Evolutionary conservation across 2,329 filamentous ascomycete genomes (phyloP), one percentile per base, ranked within the genome.

Genomic region (Diaporthe aspalathi): DNA sequence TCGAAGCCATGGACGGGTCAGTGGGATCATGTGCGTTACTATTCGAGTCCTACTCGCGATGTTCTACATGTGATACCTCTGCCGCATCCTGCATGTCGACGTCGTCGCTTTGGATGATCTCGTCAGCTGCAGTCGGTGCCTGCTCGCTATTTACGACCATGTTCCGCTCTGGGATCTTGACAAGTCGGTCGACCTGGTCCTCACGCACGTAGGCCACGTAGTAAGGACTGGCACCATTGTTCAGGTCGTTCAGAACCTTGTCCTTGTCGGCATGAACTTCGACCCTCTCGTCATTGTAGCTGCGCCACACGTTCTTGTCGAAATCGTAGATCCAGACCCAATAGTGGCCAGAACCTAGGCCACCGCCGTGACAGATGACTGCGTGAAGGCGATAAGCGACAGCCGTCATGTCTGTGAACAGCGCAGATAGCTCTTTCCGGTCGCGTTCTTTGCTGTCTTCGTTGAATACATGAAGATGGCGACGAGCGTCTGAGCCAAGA

Each of bases 291-390:
- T 99, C 96, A 79, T 99, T 99, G 85, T 98, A 99, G 78, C 93
- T 94, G 70, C 94, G 91, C 95, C 96, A 99, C 24, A 95, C 85
- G 45, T 90, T 83, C 57, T 90, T 88, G 74, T 91, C 88, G 80
- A 97, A 97, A 82, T 98, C 96, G 78, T 91, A 93, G 74, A 99
- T 97, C 88, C 95, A 98, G 54, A 98, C 94, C 92, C 94, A 98
- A 83, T 98, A 99, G 81, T 99, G 96, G 0, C 96, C 96, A 56
- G 91, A 91, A 54, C 86, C 88, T 50, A 91, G 87, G 35, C 86
- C 85, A 40, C 93, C 93, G 24, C 92, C 91, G 79, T 99, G 96
- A 76, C 97, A 95, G 78, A 99, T 97, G 40, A 98, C 93, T 0
- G 95, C 94, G 76, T 98, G 95, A 5, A 99, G 88, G 17, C 90